These are phyloP conservation scores for Tuber melanosporum DNA, from an alignment of 495 filamentous ascomycete species.

Conservation along the genomic window DNA sequence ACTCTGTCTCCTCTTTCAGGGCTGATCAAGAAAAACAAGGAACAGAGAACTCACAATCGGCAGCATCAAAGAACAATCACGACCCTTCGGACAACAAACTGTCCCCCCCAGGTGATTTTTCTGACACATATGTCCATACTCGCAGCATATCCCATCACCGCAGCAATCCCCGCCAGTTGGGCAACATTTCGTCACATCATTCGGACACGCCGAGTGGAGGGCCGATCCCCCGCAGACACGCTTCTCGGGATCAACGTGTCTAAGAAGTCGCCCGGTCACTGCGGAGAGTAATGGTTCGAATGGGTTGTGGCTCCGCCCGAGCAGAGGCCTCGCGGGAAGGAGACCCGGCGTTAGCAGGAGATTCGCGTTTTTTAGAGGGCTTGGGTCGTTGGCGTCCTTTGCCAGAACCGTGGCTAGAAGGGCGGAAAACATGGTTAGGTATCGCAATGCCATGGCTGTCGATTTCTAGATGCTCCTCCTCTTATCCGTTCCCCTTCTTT, in stretches of 20 bases:
- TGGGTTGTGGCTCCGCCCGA: neutral
- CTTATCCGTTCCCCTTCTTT: neutral
- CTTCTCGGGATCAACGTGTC: neutral
- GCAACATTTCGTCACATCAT: neutral
- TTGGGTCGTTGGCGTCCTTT: neutral
- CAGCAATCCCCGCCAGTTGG: neutral
- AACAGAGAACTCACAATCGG: neutral
- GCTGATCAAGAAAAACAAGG: neutral
- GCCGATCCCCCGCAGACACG: neutral
- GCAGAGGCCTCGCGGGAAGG: neutral
- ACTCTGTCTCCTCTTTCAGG: neutral
- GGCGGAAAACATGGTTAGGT: neutral
- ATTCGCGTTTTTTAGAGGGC: neutral
- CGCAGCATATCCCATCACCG: neutral
- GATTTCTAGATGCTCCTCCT: neutral
- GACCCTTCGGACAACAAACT: neutral
- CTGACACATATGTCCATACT: neutral
- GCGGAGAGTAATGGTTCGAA: neutral
- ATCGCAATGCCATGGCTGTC: neutral
- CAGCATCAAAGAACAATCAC: neutral
- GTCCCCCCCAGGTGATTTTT: neutral
- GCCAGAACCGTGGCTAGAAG: neutral
- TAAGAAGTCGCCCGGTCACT: neutral
- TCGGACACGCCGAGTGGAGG: neutral
- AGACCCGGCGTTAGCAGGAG: neutral